Percentiles rank a stretch among this genome's conserved stretches.
Conservation (phyloP, 768 basidiomycete genomes). For the Boletus vinaceobasis region DNA sequence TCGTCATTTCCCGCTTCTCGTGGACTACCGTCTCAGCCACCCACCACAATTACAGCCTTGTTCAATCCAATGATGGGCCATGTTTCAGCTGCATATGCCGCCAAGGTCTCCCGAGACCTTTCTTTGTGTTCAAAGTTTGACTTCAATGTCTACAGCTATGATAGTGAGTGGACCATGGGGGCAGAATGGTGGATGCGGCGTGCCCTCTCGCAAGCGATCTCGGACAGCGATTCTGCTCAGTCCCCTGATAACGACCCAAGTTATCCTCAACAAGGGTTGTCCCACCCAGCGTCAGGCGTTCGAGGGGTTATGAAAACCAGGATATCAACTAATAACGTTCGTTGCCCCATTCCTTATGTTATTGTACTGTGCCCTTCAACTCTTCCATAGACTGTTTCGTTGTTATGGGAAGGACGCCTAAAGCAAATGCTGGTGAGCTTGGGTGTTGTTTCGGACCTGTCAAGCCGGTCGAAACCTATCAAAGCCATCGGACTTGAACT, state of each 20-base stretch:
- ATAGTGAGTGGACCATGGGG: conserved; percentile 94
- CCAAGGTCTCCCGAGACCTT: conserved; percentile 80
- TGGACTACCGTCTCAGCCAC: conserved; percentile 59
- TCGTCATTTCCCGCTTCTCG: conserved; percentile 32
- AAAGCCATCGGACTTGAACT: conserved; percentile 89
- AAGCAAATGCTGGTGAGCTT: conserved; percentile 86
- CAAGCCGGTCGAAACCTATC: conserved; percentile 81
- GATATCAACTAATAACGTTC: conserved; percentile 84
- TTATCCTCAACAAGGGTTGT: conserved; percentile 6
- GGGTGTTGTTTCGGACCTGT: conserved; percentile 88
- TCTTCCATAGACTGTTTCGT: conserved; percentile 65
- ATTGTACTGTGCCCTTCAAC: not conserved
- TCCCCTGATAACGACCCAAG: not conserved
- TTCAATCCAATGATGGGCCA: conserved; percentile 98
- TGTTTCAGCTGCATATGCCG: conserved; percentile 86
- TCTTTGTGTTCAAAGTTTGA: conserved; percentile 88
- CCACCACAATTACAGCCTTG: conserved; percentile 90
- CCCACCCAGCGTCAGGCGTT: conserved; percentile 36
- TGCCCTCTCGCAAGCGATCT: conserved; percentile 31
- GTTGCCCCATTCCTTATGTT: conserved; percentile 24
- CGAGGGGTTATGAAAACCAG: conserved; percentile 87
- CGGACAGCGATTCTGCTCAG: conserved; percentile 10
- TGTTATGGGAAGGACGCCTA: conserved; percentile 93
- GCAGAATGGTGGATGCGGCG: conserved; percentile 94
- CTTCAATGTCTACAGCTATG: conserved; percentile 95